A percentile compares a stretch with the other conserved stretches of the same genome.
Conservation (phyloP, 176 grass and related monocot genomes). For the Phragmites australis region DNA sequence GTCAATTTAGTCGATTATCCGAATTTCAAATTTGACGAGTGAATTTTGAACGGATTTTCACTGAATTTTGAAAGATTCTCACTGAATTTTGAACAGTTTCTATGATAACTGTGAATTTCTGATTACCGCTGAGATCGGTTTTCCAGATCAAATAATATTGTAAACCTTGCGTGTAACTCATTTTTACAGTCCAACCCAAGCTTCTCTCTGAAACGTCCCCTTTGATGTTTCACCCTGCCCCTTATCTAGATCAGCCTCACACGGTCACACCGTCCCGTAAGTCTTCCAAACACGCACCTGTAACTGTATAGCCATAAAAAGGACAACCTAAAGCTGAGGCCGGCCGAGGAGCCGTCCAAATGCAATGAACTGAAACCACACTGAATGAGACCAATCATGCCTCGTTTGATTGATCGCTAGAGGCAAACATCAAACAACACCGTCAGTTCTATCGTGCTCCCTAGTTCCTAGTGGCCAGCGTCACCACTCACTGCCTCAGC, state of each 20-base stretch:
- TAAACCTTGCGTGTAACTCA: not conserved
- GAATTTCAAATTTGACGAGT: too few relatives aligned
- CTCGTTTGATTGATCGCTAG: conserved; percentile 19
- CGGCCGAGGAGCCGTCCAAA: conserved; percentile 19
- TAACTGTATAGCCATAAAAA: not conserved
- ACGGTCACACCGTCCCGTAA: not conserved
- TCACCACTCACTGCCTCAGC: not conserved
- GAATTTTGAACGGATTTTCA: too few relatives aligned
- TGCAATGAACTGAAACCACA: conserved; percentile 44
- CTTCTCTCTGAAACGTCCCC: not conserved
- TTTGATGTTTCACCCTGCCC: not conserved
- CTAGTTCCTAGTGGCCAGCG: conserved; percentile 38
- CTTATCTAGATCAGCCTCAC: not conserved
- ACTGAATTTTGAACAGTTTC: too few relatives aligned
- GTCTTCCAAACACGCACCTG: conserved; percentile 18
- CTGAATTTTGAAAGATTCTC: too few relatives aligned
- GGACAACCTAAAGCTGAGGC: not conserved
- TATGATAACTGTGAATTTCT: too few relatives aligned
- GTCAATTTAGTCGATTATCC: too few relatives aligned
- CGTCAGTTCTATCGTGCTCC: conserved; percentile 14
- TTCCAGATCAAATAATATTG: too few relatives aligned
- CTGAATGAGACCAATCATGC: conserved; percentile 23
- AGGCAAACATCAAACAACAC: conserved; percentile 4
- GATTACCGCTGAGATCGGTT: too few relatives aligned
- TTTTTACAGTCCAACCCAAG: not conserved